These are phyloP conservation scores for Nicotiana obtusifolia DNA, from an alignment of 257 asterid species.

Conservation along the genomic window DNA sequence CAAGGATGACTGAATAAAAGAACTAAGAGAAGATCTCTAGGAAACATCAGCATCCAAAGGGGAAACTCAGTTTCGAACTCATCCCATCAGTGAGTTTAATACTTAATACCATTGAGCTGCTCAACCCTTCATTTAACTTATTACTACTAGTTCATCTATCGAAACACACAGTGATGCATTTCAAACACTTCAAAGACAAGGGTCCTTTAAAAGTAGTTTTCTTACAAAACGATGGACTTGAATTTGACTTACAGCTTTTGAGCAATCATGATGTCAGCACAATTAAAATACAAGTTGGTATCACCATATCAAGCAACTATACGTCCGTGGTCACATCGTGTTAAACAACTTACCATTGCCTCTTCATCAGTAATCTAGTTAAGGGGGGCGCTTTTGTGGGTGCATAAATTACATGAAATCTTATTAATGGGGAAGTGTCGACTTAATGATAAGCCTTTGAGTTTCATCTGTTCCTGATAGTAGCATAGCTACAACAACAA, in stretches of 20 bases:
- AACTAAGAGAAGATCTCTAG: not conserved
- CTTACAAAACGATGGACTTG: not conserved
- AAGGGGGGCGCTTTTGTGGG: not conserved
- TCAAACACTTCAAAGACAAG: not conserved
- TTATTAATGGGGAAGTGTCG: not conserved
- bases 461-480: not conserved
- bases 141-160: not conserved
- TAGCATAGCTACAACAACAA: not conserved
- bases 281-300: not conserved
- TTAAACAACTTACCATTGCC: not conserved
- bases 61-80: not conserved
- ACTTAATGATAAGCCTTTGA: not conserved
- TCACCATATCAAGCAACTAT: not conserved
- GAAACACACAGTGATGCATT: not conserved
- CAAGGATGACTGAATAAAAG: not conserved
- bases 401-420: not conserved
- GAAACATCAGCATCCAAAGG: not conserved
- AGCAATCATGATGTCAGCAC: not conserved
- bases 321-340: not conserved
- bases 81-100: not conserved
- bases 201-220: not conserved
- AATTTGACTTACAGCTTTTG: not conserved
- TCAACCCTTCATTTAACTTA: not conserved
- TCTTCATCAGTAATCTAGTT: not conserved
- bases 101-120: not conserved